Conservation (phyloP, 2,329 filamentous ascomycete species). For the Mycogone perniciosa region DNA sequence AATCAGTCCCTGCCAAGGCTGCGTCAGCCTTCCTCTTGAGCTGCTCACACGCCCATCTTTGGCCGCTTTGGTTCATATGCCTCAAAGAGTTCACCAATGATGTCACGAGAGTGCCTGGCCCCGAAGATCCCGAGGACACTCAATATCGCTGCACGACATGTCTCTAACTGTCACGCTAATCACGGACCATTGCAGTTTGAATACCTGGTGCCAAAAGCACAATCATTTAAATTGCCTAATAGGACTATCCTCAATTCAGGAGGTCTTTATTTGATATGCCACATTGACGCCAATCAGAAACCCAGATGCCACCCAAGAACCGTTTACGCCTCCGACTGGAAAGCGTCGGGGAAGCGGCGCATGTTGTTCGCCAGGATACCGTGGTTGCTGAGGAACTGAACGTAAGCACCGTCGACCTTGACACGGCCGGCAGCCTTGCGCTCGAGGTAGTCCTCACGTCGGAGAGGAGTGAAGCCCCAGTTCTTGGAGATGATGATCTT, state of each 20-base stretch:
- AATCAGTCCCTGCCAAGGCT: no score
- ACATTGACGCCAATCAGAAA: conserved; percentile 39
- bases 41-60: no score
- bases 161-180: no score
- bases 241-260: conserved; percentile 25
- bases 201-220: conserved; percentile 19
- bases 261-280: conserved; percentile 36
- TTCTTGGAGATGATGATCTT: conserved; percentile 99
- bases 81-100: no score
- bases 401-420: conserved; percentile 97
- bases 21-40: no score
- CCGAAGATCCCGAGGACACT: no score
- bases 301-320: conserved; percentile 33
- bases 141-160: no score
- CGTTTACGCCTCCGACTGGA: conserved; percentile 52
- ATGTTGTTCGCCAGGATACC: conserved; percentile 82
- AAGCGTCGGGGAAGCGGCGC: conserved; percentile 90
- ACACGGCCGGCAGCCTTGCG: conserved; percentile 90
- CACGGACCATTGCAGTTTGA: not conserved
- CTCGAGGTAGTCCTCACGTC: conserved; percentile 94
- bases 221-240: conserved; percentile 30
- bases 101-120: no score
- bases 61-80: no score
- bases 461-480: conserved; percentile 99
- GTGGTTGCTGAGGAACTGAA: conserved; percentile 97